Percentiles rank a stretch among this genome's conserved stretches.
Evolutionary conservation across 2,329 filamentous ascomycete species (phyloP).

Genomic region (Claviceps pusilla): DNA sequence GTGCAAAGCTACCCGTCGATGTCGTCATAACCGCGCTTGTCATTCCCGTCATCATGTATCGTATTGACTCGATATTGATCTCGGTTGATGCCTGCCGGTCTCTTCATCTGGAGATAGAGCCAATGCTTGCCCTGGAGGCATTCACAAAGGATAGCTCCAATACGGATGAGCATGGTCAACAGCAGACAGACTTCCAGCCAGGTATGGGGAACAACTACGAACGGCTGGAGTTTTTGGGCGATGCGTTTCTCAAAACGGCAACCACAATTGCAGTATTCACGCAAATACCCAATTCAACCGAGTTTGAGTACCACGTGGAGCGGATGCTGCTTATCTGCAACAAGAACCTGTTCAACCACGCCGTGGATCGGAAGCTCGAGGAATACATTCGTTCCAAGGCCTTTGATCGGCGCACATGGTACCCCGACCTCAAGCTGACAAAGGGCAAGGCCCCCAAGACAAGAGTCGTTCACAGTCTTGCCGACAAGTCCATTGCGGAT

Average conservation of each 20-base stretch:
- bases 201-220: constrained; percentile 96
- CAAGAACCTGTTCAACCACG: constrained; percentile 68
- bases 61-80: constrained; percentile 69
- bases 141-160: constrained; percentile 88
- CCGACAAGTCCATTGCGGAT: constrained; percentile 84
- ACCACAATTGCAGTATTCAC: constrained; percentile 80
- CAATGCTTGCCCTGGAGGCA: constrained; percentile 67
- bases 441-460: constrained; percentile 49
- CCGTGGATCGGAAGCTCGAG: constrained; percentile 48
- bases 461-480: constrained; percentile 46
- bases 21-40: constrained; percentile 59
- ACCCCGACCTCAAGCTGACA: constrained; percentile 62
- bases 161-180: constrained; percentile 52
- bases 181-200: constrained; percentile 57
- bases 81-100: constrained; percentile 56
- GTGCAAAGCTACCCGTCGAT: constrained; percentile 45
- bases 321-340: constrained; percentile 90
- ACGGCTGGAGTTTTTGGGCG: constrained; percentile 80
- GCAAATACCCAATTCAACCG: constrained; percentile 58
- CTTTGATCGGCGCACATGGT: constrained; percentile 78
- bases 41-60: constrained; percentile 72
- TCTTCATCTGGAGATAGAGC: constrained; percentile 48
- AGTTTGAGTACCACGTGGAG: constrained; percentile 78
- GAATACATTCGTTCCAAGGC: constrained; percentile 70
- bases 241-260: constrained; percentile 89